These are phyloP conservation scores for Daldinia caldariorum DNA, from an alignment of 495 filamentous ascomycete genomes.

Conservation along the genomic window DNA sequence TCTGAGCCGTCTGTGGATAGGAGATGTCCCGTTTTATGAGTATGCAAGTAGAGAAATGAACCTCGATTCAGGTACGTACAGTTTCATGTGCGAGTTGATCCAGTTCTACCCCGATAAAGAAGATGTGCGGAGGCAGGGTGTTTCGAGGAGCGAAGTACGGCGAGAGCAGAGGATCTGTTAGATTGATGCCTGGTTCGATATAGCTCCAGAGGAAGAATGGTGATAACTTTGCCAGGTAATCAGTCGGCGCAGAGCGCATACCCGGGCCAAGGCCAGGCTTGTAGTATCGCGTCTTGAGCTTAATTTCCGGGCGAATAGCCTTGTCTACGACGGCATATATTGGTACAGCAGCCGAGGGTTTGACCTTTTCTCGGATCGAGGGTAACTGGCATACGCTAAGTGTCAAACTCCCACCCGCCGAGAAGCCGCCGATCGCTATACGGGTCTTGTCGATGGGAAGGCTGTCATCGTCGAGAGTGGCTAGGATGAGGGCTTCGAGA, in stretches of 20 bases:
- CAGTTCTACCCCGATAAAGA: constrained; percentile 65
- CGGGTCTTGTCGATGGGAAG: constrained; percentile 50
- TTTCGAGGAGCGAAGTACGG: constrained; percentile 45
- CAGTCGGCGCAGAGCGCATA: constrained; percentile 38
- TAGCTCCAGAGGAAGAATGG: constrained; percentile 51
- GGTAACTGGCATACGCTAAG: constrained; percentile 47
- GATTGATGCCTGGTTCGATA: constrained; percentile 31
- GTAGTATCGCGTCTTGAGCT: constrained; percentile 44
- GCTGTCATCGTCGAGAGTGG: constrained; percentile 40
- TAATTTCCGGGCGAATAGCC: constrained; percentile 18
- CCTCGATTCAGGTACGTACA: background rate
- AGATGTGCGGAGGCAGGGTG: constrained; percentile 47
- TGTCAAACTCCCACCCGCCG: constrained; percentile 52
- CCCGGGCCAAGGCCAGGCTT: constrained; percentile 47
- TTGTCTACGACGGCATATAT: constrained; percentile 51
- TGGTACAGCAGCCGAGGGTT: constrained; percentile 46
- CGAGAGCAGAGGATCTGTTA: constrained; percentile 47
- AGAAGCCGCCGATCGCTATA: constrained; percentile 51
- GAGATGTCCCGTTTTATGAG: background rate
- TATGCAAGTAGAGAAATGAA: background rate
- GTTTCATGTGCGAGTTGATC: constrained; percentile 52
- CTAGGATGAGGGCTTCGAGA: constrained; percentile 46
- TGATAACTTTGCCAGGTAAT: constrained; percentile 39
- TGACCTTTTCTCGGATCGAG: constrained; percentile 37
- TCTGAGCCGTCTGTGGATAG: background rate